These are phyloP conservation scores for Tylopilus subfusipes DNA, from an alignment of 768 basidiomycete genomes.

Conservation along the genomic window DNA sequence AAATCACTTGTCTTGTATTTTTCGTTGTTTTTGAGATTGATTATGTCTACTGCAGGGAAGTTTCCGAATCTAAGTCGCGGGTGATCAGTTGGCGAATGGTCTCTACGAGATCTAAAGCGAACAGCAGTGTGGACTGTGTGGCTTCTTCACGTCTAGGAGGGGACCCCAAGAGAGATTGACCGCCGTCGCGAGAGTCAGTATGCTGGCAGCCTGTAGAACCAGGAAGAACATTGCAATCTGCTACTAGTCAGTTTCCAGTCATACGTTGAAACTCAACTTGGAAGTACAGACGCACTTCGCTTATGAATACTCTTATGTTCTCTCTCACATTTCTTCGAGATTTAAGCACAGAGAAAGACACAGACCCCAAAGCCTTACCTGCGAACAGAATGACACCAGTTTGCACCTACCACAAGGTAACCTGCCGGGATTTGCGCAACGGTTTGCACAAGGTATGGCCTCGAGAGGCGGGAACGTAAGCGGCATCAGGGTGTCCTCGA, in stretches of 20 bases:
- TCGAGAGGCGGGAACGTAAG: conserved; percentile 25
- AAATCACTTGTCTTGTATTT: conserved; percentile 17
- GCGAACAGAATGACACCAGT: conserved; percentile 44
- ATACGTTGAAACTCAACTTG: not conserved
- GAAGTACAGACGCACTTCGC: conserved; percentile 18
- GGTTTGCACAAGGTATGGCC: conserved; percentile 33
- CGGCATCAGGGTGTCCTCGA: conserved; percentile 12
- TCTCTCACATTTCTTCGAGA: conserved; percentile 37
- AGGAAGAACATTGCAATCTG: conserved; percentile 15
- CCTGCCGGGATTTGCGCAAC: conserved; percentile 28
- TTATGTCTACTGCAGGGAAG: conserved; percentile 27
- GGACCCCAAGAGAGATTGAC: not conserved
- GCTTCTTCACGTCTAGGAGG: not conserved
- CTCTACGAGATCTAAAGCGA: conserved; percentile 17
- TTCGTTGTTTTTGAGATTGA: conserved; percentile 27
- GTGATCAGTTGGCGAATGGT: not conserved
- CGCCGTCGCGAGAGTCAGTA: conserved; percentile 2
- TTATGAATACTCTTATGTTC: conserved; percentile 38
- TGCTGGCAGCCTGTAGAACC: not conserved
- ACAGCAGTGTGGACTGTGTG: conserved; percentile 16
- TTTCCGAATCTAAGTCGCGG: conserved; percentile 17
- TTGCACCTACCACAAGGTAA: conserved; percentile 29
- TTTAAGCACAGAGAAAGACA: too few species aligned
- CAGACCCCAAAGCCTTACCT: conserved; percentile 10
- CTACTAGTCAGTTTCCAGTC: not conserved